Base-by-base conservation (phyloP, 352 stramenopile genomes). In the Phytopythium aichiense region DNA sequence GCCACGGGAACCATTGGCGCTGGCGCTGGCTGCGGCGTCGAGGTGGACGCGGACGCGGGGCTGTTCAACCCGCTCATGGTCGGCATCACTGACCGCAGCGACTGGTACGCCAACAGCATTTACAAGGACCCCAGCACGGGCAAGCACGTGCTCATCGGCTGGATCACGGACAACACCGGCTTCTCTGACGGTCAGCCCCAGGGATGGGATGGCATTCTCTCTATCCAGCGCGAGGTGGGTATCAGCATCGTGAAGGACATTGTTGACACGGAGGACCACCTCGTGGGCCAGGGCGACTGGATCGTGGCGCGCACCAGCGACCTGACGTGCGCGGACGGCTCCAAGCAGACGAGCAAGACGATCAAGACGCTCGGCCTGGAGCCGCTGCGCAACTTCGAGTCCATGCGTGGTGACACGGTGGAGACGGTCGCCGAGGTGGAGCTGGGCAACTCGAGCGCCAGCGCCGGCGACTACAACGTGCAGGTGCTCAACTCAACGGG, bases 21-120 rank as follows among this genome's bases (percentile, higher is more conserved):
- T 1, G 63, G 61, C 30, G 59, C 56, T 7, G 61, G 66, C 61
- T 62, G 58, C 42, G 61, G 54, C 28, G 45, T 53, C 0, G 67
- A 72, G 16, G 54, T 43, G 15, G 72, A 80, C 46, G 4, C 61
- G 1, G 64, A 78, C 0, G 60, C 59, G 0, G 71, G 74, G 52
- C 49, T 84, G 7, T 87, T 89, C 66, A 71, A 63, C 11, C 76
- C 80, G 35, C 61, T 67, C 15, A 88, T 87, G 70, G 80, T 90
- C 2, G 80, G 80, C 18, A 65, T 90, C 30, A 79, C 76, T 23
- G 80, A 89, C 61, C 74, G 74, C 45, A 84, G 75, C 38, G 68
- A 85, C 64, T 89, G 80, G 80, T 89, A 89, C 61, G 80, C 80
- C 38, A 87, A 87, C 67, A 79, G 65, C 56, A 77, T 88, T 50